Evolutionary conservation across 192 early-diverging fungal species (phyloP).

Genomic region (Backusella morwellensis): DNA sequence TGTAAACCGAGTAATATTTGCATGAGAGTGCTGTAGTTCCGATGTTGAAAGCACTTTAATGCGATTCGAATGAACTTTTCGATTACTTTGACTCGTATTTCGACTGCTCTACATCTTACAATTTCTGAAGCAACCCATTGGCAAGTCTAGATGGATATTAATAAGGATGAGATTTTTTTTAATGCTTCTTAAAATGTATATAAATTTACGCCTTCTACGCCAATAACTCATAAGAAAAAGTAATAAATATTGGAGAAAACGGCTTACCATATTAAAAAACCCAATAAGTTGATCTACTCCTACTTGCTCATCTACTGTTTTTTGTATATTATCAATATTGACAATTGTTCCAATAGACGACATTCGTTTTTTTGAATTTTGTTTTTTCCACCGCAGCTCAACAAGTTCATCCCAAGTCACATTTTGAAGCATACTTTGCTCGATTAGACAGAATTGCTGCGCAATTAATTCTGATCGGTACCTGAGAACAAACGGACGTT

Average conservation of each 20-base stretch:
- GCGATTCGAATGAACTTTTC: slow-evolving; percentile 67
- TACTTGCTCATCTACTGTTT: not conserved
- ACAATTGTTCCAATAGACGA: not conserved
- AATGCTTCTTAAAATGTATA: not conserved
- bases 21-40: slow-evolving; percentile 59
- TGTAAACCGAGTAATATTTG: slow-evolving; percentile 59
- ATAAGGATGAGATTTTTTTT: not conserved
- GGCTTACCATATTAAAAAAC: slow-evolving; percentile 24
- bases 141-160: slow-evolving; percentile 23
- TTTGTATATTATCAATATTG: slow-evolving; percentile 12
- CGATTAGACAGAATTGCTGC: slow-evolving; percentile 53
- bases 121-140: slow-evolving; percentile 64
- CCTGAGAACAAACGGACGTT: slow-evolving; percentile 42
- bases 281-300: slow-evolving; percentile 24
- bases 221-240: not conserved
- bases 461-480: slow-evolving; percentile 54
- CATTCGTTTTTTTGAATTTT: slow-evolving; percentile 4
- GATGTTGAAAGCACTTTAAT: slow-evolving; percentile 55
- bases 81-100: slow-evolving; percentile 49
- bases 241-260: not conserved
- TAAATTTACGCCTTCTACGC: not conserved
- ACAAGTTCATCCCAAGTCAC: slow-evolving; percentile 56
- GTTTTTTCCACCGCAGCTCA: slow-evolving; percentile 43
- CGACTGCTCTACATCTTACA: slow-evolving; percentile 37
- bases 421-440: slow-evolving; percentile 45